Evolutionary conservation across 2,329 filamentous ascomycete species (phyloP).

Genomic region (Colletotrichum sp.): DNA sequence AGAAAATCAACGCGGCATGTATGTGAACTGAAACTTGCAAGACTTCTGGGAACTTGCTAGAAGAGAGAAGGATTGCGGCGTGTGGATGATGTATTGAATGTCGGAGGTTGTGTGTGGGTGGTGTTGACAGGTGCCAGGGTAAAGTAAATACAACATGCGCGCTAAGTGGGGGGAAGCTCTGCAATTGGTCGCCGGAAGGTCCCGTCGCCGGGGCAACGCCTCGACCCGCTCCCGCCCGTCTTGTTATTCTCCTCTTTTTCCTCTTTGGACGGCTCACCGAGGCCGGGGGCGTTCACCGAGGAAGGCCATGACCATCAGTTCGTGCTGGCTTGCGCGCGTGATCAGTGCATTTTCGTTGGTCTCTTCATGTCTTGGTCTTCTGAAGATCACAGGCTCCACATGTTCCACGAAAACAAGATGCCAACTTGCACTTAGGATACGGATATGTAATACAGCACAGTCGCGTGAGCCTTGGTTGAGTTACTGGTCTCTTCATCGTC

Average conservation of each 20-base stretch:
- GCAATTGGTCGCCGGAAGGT: background rate
- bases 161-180: background rate
- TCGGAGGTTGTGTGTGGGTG: background rate
- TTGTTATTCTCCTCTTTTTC: background rate
- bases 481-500: background rate
- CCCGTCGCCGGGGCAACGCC: background rate
- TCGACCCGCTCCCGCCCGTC: background rate
- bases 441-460: no score
- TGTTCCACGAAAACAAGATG: no score
- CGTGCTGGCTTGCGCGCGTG: background rate
- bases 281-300: background rate
- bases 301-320: background rate
- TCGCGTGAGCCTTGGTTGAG: no score
- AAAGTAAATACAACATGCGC: constrained; percentile 20
- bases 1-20: background rate
- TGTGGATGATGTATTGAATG: background rate
- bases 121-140: constrained; percentile 17
- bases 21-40: background rate
- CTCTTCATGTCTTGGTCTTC: background rate
- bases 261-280: background rate
- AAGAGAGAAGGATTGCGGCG: background rate
- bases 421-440: no score
- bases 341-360: background rate
- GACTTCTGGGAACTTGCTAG: background rate
- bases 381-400: background rate